Evolutionary conservation across 768 basidiomycete species (phyloP), one percentile per base, ranked within the genome.

Genomic region (Mycena alexandri): DNA sequence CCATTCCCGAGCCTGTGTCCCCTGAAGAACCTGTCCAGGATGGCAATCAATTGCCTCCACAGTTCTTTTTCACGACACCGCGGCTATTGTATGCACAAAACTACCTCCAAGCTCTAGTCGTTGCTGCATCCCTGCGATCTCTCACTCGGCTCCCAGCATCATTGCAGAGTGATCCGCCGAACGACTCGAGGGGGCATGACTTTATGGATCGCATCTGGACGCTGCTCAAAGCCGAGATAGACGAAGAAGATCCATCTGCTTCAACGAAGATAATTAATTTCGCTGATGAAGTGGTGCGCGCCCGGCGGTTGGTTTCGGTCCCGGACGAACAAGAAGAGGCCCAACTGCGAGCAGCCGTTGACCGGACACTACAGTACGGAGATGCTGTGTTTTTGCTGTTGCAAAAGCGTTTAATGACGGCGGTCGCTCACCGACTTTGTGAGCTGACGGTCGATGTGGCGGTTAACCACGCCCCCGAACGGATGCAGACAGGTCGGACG

Each of bases 371-470:
- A 52, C 85, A 84, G 51, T 81, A 85, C 19, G 76, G 80, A 42
- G 91, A 92, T 74, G 90, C 91, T 0, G 92, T 91, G 9, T 93
- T 90, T 75, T 65, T 83, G 54, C 79, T 93, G 11, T 76, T 93
- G 36, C 89, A 87, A 71, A 84, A 79, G 46, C 86, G 92, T 42
- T 77, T 93, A 14, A 74, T 89, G 51, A 78, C 74, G 10, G 85
- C 82, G 8, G 52, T 86, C 19, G 77, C 42, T 72, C 82, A 48
- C 71, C 72, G 52, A 63, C 67, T 50, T 71, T 75, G 33, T 75
- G 83, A 16, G 69, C 76, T 24, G 62, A 62, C 29, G 68, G 71
- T 33, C 65, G 63, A 11, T 58, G 46, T 25, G n/a, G 41, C 14
- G 14, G 69, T 55, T 19, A 36, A 47, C 44, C 38, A 58, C 19